Evolutionary conservation across 306 rosid species (phyloP), one percentile per base, ranked within the genome.

Genomic region (Prinsepia uniflora): DNA sequence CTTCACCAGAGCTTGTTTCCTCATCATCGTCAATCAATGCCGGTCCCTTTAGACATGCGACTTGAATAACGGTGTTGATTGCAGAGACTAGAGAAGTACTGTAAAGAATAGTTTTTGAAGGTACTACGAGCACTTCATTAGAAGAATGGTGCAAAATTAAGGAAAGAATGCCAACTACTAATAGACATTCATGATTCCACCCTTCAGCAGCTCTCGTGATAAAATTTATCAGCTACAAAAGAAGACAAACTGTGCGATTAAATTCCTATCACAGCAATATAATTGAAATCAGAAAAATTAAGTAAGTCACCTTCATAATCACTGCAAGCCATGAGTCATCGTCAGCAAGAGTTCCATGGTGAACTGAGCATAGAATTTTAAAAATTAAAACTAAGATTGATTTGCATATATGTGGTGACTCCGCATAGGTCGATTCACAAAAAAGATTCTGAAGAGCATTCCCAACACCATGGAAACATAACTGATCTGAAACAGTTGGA

Each of bases 121-220:
- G 83, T 84, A 86, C 96, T 44, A 75, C 70, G 49, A 94, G 88
- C 69, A 79, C 83, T 57, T 80, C 81, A 50, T 66, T 67, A 49
- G 87, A 72, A 56, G 96, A 94, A 77, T 84, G 98, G 82, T 80
- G 88, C 80, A 90, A 81, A 75, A 89, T 82, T 71, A 94, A 79
- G 72, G 86, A 87, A 58, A 90, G 87, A 74, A 94, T 83, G 62
- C 86, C 89, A 74, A 83, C 60, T 63, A 84, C 82, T 30, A 85
- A 68, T 68, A 89, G 90, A 78, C 74, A 79, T 78, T 87, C 87
- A 42, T 71, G 75, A 71, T 80, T 80, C 83, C 90, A 81, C 63
- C 63, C 40, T 72, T 84, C 90, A 9, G 59, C 62, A 73, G 74
- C 70, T 54, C 79, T 69, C 43, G 78, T 79, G 75, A 80, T 65